Base-by-base conservation (phyloP, 257 asterid species). In the Plantago elongata region DNA sequence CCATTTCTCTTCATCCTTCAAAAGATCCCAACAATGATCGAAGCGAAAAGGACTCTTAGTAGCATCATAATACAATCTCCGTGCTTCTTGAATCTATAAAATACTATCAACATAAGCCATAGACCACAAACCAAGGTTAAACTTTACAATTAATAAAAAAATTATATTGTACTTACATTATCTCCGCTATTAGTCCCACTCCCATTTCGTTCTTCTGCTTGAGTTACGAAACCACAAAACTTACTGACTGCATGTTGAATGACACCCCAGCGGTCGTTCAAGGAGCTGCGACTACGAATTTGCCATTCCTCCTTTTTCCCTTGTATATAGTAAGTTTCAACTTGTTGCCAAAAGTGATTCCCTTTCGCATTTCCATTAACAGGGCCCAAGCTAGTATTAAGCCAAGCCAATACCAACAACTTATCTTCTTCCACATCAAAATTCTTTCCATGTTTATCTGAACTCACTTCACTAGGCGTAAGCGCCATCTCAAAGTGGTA, bases 21-120 rank as follows among this genome's bases (percentile, higher is more conserved):
- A 18, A 49, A 49, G 54, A 49, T 13, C 54, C 54, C 54, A 49
- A n/a, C 54, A 14, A 49, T 49, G 54, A 49, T 49, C 22, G 14
- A 49, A 49, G 9, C 4, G 9, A 8, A 49, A 49, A n/a, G 22
- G 22, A n/a, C 9, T 9, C 54, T 49, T 49, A 15, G 17, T 6
- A 16, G 17, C 22, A 49, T 9, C 54, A 13, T 13, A 16, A 48
- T 48, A 48, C 52, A 48, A 11, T 13, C 16, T 48, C 8, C 52
- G 52, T 13, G 15, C 52, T 48, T 48, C 52, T 48, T 48, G 52
- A 13, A 48, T 48, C 52, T 48, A 18, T 48, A 48, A 8, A 48
- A 48, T 11, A 48, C 3, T 16, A 48, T 48, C 8, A 48, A 48
- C 14, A 11, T 48, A 7, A 48, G 52, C 16, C 52, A 4, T 13